Conservation (phyloP, 2,329 filamentous ascomycete species). For the Talaromyces atroroseus region DNA sequence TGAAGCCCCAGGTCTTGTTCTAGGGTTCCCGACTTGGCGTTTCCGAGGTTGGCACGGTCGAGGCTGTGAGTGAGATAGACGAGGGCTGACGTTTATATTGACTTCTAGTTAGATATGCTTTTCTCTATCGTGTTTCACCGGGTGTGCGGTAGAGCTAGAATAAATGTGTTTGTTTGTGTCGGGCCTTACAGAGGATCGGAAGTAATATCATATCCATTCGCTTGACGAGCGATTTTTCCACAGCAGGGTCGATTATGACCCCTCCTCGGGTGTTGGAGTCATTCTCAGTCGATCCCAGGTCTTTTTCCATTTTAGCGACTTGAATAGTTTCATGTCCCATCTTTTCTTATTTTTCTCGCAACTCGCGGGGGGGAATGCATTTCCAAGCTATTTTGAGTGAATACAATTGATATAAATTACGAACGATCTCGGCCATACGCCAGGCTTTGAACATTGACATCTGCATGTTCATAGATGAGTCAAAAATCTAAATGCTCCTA, state of each 20-base stretch:
- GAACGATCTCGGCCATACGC: too few species aligned
- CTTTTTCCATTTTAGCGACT: background rate
- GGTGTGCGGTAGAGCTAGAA: too few species aligned
- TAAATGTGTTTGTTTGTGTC: background rate
- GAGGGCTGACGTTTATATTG: background rate
- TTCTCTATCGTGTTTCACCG: background rate
- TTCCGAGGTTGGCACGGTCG: constrained; percentile 12
- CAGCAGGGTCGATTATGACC: background rate
- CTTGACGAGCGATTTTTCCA: constrained; percentile 1
- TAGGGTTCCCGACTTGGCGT: constrained; percentile 15
- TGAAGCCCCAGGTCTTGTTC: constrained; percentile 13
- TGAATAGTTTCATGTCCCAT: background rate
- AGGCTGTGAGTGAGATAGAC: constrained; percentile 11
- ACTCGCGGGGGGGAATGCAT: background rate
- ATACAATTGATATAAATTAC: background rate
- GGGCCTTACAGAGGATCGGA: background rate
- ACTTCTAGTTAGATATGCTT: background rate
- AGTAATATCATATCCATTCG: constrained; percentile 3
- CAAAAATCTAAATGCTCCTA: background rate
- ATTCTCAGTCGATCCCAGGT: background rate
- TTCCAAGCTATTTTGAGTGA: background rate
- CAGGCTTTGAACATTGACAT: background rate
- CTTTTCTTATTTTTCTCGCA: background rate
- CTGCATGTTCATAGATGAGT: background rate
- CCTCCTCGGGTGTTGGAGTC: background rate